Percentiles rank a stretch among this genome's conserved stretches.
Evolutionary conservation across 2,329 filamentous ascomycete genomes (phyloP).

Genomic region (Zalaria obscura): DNA sequence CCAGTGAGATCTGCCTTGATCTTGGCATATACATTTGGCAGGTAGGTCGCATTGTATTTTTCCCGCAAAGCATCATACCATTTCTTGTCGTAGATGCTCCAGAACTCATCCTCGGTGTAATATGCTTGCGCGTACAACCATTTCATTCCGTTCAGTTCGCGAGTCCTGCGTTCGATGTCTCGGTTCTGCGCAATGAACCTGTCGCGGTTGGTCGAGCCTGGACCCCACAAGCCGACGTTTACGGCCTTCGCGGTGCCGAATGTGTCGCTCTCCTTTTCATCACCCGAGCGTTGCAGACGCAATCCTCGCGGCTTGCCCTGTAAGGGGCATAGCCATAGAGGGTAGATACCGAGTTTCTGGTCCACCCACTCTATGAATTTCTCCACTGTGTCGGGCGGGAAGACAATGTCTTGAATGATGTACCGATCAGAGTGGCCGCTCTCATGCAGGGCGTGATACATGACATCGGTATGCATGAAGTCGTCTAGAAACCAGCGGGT

Average conservation of each 20-base stretch:
- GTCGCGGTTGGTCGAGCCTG: conserved; percentile 17
- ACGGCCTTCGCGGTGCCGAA: conserved; percentile 17
- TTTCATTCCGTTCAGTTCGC: conserved; percentile 49
- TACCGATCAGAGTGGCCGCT: conserved; percentile 45
- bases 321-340: conserved; percentile 35
- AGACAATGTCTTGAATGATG: conserved; percentile 49
- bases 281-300: neutral
- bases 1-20: neutral
- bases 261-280: neutral
- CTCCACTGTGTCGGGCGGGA: conserved; percentile 28
- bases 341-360: conserved; percentile 27
- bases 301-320: conserved; percentile 4
- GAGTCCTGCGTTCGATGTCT: conserved; percentile 44
- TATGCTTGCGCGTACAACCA: conserved; percentile 58
- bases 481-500: conserved; percentile 48
- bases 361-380: conserved; percentile 30
- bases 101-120: conserved; percentile 55
- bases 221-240: conserved; percentile 51
- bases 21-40: conserved; percentile 2
- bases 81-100: conserved; percentile 45
- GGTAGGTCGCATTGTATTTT: conserved; percentile 24
- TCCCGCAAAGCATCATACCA: conserved; percentile 45
- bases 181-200: conserved; percentile 43
- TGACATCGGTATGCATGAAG: conserved; percentile 48
- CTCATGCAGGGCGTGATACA: conserved; percentile 52